These are phyloP conservation scores for Colletotrichum chrysophilum DNA, from an alignment of 2,329 filamentous ascomycete genomes.

Conservation along the genomic window DNA sequence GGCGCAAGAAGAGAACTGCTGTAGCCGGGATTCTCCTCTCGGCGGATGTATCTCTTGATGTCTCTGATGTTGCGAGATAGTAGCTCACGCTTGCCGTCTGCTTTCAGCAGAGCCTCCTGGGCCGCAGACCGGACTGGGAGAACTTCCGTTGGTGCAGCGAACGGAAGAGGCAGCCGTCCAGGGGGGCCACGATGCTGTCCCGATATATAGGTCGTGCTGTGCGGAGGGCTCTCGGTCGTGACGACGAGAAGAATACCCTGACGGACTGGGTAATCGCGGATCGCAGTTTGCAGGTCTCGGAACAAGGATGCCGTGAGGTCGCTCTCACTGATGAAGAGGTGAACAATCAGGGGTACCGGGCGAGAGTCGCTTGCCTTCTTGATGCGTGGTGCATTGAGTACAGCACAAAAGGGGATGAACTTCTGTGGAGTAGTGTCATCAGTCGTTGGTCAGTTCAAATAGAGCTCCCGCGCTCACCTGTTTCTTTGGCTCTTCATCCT, in stretches of 20 bases:
- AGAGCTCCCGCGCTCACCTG: neutral
- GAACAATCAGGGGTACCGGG: neutral
- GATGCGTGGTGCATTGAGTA: neutral
- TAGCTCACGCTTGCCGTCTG: neutral
- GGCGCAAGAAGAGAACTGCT: neutral
- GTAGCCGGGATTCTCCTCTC: neutral
- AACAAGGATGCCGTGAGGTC: neutral
- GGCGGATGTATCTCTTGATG: neutral
- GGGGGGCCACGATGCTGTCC: neutral
- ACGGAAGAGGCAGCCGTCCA: neutral
- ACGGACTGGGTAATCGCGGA: neutral
- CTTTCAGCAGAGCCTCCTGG: neutral
- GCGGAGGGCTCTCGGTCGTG: neutral
- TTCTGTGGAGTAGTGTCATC: neutral
- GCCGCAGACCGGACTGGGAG: neutral
- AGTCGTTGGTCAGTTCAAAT: neutral
- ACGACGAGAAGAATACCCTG: neutral
- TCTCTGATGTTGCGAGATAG: neutral
- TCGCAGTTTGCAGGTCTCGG: neutral
- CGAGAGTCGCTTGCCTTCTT: neutral
- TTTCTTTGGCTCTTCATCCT: neutral
- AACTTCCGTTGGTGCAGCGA: neutral
- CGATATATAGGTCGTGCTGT: neutral
- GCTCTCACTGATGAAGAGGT: neutral
- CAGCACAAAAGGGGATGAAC: neutral